Evolutionary conservation across 495 filamentous ascomycete species (phyloP).

Genomic region (Neurospora pannonica): DNA sequence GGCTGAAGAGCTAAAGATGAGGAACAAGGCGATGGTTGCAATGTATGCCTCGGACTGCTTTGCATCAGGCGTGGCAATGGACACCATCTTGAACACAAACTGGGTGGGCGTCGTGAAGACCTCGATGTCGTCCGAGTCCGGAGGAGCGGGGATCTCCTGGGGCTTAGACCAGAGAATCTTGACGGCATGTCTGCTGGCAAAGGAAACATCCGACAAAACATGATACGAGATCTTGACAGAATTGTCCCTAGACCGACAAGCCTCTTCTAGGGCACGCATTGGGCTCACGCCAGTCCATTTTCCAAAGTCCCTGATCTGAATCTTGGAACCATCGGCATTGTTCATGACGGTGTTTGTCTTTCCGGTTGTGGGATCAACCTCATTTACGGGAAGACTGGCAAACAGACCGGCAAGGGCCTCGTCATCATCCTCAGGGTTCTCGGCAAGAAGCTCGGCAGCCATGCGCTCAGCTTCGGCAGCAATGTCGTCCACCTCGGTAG

Average conservation of each 20-base stretch:
- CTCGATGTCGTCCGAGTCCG: slow-evolving; percentile 34
- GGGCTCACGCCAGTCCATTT: slow-evolving; percentile 64
- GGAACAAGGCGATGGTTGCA: slow-evolving; percentile 71
- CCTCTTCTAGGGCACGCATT: slow-evolving; percentile 68
- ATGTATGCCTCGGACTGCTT: slow-evolving; percentile 82
- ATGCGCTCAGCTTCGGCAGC: slow-evolving; percentile 41
- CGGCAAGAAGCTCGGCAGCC: slow-evolving; percentile 40
- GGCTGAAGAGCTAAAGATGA: slow-evolving; percentile 61
- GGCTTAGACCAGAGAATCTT: slow-evolving; percentile 72
- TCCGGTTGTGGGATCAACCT: slow-evolving; percentile 43
- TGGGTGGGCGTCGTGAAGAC: slow-evolving; percentile 30
- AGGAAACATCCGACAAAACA: slow-evolving; percentile 58
- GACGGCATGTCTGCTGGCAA: slow-evolving; percentile 64
- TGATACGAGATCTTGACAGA: slow-evolving; percentile 53
- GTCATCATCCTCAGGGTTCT: slow-evolving; percentile 42
- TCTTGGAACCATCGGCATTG: slow-evolving; percentile 37
- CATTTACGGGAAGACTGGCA: slow-evolving; percentile 57
- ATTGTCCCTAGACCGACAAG: slow-evolving; percentile 73
- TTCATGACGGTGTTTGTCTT: slow-evolving; percentile 43
- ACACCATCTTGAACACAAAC: slow-evolving; percentile 58
- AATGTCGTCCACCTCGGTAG: slow-evolving; percentile 36
- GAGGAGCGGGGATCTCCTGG: slow-evolving; percentile 45
- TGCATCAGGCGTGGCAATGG: slow-evolving; percentile 61
- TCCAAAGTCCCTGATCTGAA: slow-evolving; percentile 73
- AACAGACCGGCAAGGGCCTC: slow-evolving; percentile 51